phyloP scores from a whole-genome alignment of 2,329 filamentous ascomycete genomes.

The Talaromyces pinophilus region DNA sequence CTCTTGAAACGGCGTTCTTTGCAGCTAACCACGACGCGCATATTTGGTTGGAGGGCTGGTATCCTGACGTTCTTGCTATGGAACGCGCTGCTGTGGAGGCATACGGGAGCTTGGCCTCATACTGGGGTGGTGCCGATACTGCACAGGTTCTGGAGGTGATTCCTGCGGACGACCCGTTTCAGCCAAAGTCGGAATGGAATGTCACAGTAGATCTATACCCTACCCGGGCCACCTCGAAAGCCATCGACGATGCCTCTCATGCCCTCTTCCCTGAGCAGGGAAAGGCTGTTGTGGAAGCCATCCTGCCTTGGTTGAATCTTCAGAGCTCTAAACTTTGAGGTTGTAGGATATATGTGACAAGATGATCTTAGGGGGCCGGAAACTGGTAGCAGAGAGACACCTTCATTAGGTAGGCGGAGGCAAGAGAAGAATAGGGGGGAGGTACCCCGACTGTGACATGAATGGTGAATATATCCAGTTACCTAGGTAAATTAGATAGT shows the following conservation, averaged over 20 bases:
- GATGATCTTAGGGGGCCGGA: not conserved
- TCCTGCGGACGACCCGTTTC: not conserved
- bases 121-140: slow-evolving; percentile 5
- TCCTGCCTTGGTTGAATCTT: slow-evolving; percentile 4
- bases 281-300: not conserved
- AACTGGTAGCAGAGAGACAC: not conserved
- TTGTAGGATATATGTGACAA: not conserved
- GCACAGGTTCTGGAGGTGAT: slow-evolving; percentile 4
- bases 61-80: slow-evolving; percentile 1
- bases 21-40: not conserved
- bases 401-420: not conserved
- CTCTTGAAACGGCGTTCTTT: slow-evolving; percentile 3
- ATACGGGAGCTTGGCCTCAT: slow-evolving; percentile 3
- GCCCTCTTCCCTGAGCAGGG: slow-evolving; percentile 5
- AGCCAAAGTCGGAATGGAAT: not conserved
- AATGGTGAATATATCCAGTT: not conserved
- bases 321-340: slow-evolving; percentile 3
- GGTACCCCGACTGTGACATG: not conserved
- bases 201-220: not conserved
- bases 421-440: not conserved
- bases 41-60: slow-evolving; percentile 3
- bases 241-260: slow-evolving; percentile 4
- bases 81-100: not conserved
- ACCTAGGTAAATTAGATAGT: not conserved
- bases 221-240: not conserved